A percentile compares a stretch with the other conserved stretches of the same genome.
phyloP scores from a whole-genome alignment of 1,284 basidiomycete genomes.

The Fomitopsis betulina region DNA sequence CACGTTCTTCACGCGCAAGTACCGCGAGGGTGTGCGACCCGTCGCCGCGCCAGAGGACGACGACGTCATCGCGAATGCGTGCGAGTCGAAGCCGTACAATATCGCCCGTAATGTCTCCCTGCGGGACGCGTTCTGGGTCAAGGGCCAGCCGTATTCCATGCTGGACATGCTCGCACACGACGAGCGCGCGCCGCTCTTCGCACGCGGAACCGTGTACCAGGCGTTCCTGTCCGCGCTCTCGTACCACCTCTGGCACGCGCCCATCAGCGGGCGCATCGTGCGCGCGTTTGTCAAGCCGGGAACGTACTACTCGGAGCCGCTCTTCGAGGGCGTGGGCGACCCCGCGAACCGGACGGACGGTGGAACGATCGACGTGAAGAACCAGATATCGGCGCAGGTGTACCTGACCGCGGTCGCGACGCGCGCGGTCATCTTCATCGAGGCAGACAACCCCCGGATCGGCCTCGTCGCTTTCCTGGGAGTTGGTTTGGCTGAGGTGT shows the following conservation, averaged over 20 bases:
- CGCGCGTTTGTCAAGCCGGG: constrained; percentile 33
- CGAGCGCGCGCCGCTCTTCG: constrained; percentile 30
- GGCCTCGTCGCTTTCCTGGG: constrained; percentile 37
- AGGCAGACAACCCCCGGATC: constrained; percentile 34
- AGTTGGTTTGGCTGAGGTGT: constrained; percentile 42
- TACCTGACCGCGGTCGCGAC: constrained; percentile 35
- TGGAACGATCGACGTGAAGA: background rate
- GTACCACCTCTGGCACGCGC: constrained; percentile 43
- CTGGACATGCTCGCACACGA: constrained; percentile 36
- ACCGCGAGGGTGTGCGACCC: constrained; percentile 36
- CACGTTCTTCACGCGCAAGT: constrained; percentile 46
- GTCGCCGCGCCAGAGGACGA: constrained; percentile 32
- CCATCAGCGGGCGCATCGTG: constrained; percentile 35
- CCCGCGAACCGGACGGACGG: background rate
- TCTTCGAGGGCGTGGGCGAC: constrained; percentile 5
- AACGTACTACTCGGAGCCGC: constrained; percentile 34
- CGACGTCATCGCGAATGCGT: constrained; percentile 35
- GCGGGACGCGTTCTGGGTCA: constrained; percentile 40
- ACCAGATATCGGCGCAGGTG: constrained; percentile 25
- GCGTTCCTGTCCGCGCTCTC: constrained; percentile 38
- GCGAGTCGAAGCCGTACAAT: constrained; percentile 42
- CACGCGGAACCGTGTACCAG: constrained; percentile 40
- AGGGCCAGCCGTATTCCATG: constrained; percentile 40
- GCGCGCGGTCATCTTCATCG: constrained; percentile 37
- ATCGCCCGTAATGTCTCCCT: constrained; percentile 28